Evolutionary conservation across 768 basidiomycete species (phyloP), one percentile per base, ranked within the genome.

Genomic region (Tylopilus sp.): DNA sequence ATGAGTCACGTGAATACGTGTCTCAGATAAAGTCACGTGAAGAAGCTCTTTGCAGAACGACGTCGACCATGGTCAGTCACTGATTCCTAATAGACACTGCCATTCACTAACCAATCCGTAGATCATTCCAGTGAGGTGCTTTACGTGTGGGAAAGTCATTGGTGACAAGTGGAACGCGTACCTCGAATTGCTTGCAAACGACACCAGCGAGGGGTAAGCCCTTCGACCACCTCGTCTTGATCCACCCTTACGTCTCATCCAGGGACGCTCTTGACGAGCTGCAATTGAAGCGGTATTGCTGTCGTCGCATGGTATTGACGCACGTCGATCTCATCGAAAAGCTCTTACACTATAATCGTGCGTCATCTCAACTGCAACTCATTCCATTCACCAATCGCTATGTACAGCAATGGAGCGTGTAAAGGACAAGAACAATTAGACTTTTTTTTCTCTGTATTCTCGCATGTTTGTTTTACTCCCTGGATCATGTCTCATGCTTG

Each of bases 281-380:
- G 2, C 88, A 94, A 58, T 72, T 98, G 40, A 95, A 91, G 70
- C 75, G 95, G 49, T 98, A 98, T 65, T 98, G 95, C 71, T 98
- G 95, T 71, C 79, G 95, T 41, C 82, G 95, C 42, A 98, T 98
- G 95, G 91, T 98, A 6, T 74, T 98, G 48, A 98, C 95, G 0
- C 95, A 98, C 68, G 95, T 98, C 50, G 95, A 98, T 71, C 78
- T 98, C 56, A 98, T 98, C 59, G 95, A 98, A 73, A 98, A 98
- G 71, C 79, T 98, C 17, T 75, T 98, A 21, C 92, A 95, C 62
- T 98, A 95, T 69, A 95, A 95, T 70, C 93, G 94, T 97, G 47
- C 50, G 69, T 63, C 40, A 18, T 39, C 46, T n/a, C n/a, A n/a
- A 60, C 88, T 75, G 17, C 51, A 39, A 39, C 18, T 44, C 21